A percentile compares a stretch with the other conserved stretches of the same genome.
Conservation (phyloP, 345 rosid species). For the Pseudoturritis turrita region DNA sequence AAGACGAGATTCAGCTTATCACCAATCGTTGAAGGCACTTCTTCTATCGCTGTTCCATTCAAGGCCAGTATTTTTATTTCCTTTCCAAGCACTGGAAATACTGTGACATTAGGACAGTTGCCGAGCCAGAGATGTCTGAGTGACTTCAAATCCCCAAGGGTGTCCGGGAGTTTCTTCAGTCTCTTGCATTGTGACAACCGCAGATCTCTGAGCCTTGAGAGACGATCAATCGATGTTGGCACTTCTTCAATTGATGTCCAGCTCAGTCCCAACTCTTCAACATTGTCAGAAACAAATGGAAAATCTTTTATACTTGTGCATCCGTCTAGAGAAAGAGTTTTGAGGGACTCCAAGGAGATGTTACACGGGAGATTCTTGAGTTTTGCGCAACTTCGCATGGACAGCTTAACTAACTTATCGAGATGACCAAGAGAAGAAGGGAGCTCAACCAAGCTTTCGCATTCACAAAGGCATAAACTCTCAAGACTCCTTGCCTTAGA, state of each 20-base stretch:
- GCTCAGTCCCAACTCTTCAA: conserved; percentile 4
- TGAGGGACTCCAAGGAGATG: neutral
- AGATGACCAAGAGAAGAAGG: conserved; percentile 15
- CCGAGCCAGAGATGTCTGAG: conserved; percentile 3
- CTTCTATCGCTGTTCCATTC: conserved; percentile 7
- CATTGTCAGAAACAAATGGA: conserved; percentile 15
- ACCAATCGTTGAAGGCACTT: conserved; percentile 19
- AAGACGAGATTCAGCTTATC: neutral
- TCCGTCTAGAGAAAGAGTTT: neutral
- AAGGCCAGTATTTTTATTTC: neutral
- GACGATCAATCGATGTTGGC: neutral
- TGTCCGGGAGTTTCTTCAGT: conserved; percentile 24
- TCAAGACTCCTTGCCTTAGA: conserved; percentile 19
- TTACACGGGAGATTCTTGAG: conserved; percentile 15
- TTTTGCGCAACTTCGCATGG: conserved; percentile 5
- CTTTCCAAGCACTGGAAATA: conserved; percentile 8
- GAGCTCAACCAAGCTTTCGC: conserved; percentile 24
- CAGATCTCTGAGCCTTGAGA: neutral
- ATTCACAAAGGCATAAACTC: neutral
- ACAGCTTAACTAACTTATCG: conserved; percentile 12
- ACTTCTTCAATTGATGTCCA: conserved; percentile 17
- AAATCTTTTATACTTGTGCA: conserved; percentile 24
- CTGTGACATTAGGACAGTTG: conserved; percentile 12
- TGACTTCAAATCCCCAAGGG: conserved; percentile 6
- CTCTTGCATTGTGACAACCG: conserved; percentile 10